Base-by-base conservation (phyloP, 2,329 filamentous ascomycete genomes). In the Tolypocladium sp. region DNA sequence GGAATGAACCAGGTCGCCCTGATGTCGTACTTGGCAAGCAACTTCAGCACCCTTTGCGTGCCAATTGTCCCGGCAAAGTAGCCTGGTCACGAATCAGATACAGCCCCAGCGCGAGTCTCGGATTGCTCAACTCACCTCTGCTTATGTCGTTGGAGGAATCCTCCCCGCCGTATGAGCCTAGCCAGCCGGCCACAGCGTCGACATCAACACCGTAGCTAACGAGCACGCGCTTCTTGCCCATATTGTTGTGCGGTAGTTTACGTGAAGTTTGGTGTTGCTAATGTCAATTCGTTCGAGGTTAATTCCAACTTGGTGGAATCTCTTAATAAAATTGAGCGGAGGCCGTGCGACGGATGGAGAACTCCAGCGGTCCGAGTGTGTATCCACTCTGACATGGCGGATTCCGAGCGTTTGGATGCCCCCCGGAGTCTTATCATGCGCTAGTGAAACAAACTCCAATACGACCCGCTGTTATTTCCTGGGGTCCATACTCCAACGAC, bases 101-200 rank as follows among this genome's bases (percentile, higher is more conserved):
- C 15, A 54, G 13, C 30, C 17, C 35, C 33, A 7, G 27, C 13
- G 57, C 52, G n/a, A 57, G 37, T 27, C 2, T 6, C 15, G 7
- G n/a, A 33, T 13, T 12, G 30, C 30, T 30, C 8, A 2, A 40
- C 60, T 62, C 66, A 83, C 86, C 87, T 78, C 87, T 79, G 67
- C 83, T 87, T 62, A 91, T 90, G 64, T 91, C 88, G 66, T 81
- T 88, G 1, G 82, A 84, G 7, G 82, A 87, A 67, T 91, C 88
- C 69, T 91, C 82, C 41, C 89, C 87, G 20, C 86, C 86, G 65
- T 92, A 91, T 0, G 84, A 88, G 0, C 88, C 88, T 0, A 91
- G 76, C 89, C 88, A 91, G 9, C 88, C 87, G 2, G 87, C 83
- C 2, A 91, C 85, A 17, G 87, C 88, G 63, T 91, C 88, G 35